Conservation (phyloP, 2,329 filamentous ascomycete species). For the Pseudogymnoascus sp. region DNA sequence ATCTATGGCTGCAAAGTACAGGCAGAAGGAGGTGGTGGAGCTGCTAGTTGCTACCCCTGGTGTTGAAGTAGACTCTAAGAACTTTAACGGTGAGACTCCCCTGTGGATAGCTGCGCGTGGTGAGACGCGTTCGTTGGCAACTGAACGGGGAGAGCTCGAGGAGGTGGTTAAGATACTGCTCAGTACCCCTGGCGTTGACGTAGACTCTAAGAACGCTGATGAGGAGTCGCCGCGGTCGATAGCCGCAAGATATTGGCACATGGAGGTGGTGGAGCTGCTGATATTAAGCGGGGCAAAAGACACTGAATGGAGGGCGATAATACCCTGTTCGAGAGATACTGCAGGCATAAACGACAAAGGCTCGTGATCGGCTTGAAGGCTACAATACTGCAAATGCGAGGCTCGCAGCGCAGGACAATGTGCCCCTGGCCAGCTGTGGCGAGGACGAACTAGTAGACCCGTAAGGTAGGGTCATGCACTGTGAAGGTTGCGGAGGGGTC, state of each 20-base stretch:
- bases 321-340: neutral
- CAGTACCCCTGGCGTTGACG: neutral
- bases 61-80: neutral
- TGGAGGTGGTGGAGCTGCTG: neutral
- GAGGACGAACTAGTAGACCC: too few species aligned
- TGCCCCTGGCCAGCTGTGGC: neutral
- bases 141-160: too few species aligned
- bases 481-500: neutral
- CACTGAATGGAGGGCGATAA: too few species aligned
- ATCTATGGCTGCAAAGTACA: neutral
- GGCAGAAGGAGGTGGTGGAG: constrained; percentile 7
- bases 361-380: neutral
- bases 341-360: neutral
- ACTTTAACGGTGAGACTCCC: constrained; percentile 7
- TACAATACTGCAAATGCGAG: neutral
- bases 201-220: neutral
- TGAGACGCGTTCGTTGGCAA: too few species aligned
- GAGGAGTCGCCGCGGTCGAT: neutral
- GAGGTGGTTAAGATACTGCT: constrained; percentile 9
- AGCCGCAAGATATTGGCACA: too few species aligned
- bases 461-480: too few species aligned
- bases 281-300: neutral
- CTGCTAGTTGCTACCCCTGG: constrained; percentile 4
- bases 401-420: neutral
- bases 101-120: neutral